phyloP scores from a whole-genome alignment of 2,329 filamentous ascomycete genomes.

The Colletotrichum incanum region DNA sequence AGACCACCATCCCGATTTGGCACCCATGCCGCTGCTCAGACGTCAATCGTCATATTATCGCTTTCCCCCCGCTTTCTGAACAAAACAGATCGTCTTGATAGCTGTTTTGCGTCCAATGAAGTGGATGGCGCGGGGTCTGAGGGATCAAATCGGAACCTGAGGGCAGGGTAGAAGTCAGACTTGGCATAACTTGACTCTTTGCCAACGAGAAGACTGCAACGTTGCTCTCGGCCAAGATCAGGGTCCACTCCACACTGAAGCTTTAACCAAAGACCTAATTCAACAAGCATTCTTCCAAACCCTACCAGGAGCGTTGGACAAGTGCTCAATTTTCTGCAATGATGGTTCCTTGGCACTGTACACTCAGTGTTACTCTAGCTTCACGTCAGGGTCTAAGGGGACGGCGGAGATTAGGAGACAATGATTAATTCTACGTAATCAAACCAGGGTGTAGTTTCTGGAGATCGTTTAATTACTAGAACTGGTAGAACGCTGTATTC shows the following conservation, averaged over 20 bases:
- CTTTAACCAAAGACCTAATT: background rate
- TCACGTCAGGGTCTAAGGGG: background rate
- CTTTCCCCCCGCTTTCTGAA: constrained; percentile 8
- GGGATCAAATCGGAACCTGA: background rate
- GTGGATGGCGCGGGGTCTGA: constrained; percentile 33
- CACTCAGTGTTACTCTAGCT: too few species aligned
- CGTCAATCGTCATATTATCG: background rate
- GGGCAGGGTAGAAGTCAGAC: constrained; percentile 16
- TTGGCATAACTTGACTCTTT: background rate
- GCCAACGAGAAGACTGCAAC: background rate
- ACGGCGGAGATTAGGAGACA: too few species aligned
- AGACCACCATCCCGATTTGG: constrained; percentile 1
- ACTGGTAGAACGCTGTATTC: background rate
- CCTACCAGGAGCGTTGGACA: background rate
- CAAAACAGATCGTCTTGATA: background rate
- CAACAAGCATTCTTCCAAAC: background rate
- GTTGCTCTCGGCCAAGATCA: background rate
- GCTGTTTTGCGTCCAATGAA: background rate
- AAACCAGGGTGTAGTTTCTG: too few species aligned
- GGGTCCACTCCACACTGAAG: background rate
- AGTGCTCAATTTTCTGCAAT: background rate
- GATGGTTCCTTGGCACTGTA: background rate
- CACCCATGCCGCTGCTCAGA: background rate
- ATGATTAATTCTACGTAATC: background rate
- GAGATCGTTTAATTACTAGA: background rate